A percentile compares a stretch with the other conserved stretches of the same genome.
Evolutionary conservation across 371 early-diverging fungal species (phyloP).

Genomic region (Globomyces sp.): DNA sequence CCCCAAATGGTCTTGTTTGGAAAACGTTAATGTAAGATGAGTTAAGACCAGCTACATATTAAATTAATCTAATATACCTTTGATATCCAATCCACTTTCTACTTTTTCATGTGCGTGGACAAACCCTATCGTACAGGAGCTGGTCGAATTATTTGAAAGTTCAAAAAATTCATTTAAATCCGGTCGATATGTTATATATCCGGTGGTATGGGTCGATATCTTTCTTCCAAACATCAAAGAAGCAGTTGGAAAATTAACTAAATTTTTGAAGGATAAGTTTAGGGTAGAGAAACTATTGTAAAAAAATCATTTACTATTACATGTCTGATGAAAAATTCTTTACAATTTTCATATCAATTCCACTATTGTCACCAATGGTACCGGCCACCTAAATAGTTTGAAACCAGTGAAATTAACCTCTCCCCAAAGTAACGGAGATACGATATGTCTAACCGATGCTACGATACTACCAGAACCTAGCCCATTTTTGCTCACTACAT

Average conservation of each 20-base stretch:
- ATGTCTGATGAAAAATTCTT: constrained; percentile 65
- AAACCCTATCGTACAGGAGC: constrained; percentile 40
- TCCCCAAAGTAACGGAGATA: constrained; percentile 67
- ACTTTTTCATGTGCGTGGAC: constrained; percentile 19
- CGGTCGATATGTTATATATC: constrained; percentile 74
- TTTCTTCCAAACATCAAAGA: constrained; percentile 65
- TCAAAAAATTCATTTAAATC: constrained; percentile 64
- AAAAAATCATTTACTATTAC: no score
- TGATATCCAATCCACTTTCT: constrained; percentile 28
- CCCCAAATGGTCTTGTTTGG: constrained; percentile 29
- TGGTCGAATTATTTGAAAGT: constrained; percentile 10
- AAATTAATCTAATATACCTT: neutral
- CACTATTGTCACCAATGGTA: constrained; percentile 58
- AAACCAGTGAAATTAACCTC: constrained; percentile 44
- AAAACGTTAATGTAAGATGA: constrained; percentile 26
- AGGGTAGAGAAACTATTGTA: constrained; percentile 57
- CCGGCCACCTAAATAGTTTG: constrained; percentile 50
- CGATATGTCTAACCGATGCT: constrained; percentile 70
- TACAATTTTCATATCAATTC: constrained; percentile 61
- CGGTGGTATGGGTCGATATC: constrained; percentile 56
- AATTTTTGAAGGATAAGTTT: constrained; percentile 49
- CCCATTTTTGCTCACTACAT: constrained; percentile 69
- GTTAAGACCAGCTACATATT: constrained; percentile 28
- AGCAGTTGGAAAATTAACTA: constrained; percentile 64
- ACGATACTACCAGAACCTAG: constrained; percentile 74